Conservation (phyloP, 169 alveolate genomes). For the Cryptosporidium xiaoi region DNA sequence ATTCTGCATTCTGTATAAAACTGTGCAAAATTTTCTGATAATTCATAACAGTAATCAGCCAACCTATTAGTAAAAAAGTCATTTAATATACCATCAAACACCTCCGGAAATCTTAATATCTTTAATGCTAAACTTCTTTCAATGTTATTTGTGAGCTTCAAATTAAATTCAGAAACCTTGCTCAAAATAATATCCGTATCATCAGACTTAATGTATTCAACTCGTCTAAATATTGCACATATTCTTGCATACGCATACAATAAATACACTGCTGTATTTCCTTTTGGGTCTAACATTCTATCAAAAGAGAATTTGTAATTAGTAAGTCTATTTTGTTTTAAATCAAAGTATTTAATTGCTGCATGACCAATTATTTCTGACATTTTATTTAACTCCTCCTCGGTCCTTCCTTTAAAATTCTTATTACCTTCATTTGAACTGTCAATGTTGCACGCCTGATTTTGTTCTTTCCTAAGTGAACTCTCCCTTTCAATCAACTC, state of each 20-base stretch:
- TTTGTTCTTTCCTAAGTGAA: not conserved
- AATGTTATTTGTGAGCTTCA: slow-evolving; percentile 42
- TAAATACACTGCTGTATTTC: slow-evolving; percentile 91
- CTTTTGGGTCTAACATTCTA: slow-evolving; percentile 98
- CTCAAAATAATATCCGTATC: slow-evolving; percentile 25
- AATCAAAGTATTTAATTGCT: slow-evolving; percentile 97
- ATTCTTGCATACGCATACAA: slow-evolving; percentile 96
- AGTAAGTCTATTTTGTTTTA: slow-evolving; percentile 93
- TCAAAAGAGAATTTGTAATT: slow-evolving; percentile 96
- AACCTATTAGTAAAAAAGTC: slow-evolving; percentile 87
- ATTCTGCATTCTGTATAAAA: slow-evolving; percentile 95
- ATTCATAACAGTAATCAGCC: slow-evolving; percentile 94
- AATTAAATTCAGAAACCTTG: slow-evolving; percentile 77
- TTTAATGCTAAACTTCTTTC: slow-evolving; percentile 87
- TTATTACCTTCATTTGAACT: slow-evolving; percentile 22
- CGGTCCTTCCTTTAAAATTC: slow-evolving; percentile 6
- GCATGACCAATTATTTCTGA: slow-evolving; percentile 96
- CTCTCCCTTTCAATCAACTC: slow-evolving; percentile 82
- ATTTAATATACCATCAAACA: slow-evolving; percentile 84
- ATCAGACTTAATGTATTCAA: slow-evolving; percentile 77
- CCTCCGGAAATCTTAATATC: slow-evolving; percentile 89
- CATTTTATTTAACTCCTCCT: slow-evolving; percentile 82
- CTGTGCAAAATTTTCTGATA: slow-evolving; percentile 91
- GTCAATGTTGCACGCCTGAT: not conserved
- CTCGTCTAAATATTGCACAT: slow-evolving; percentile 92